A percentile compares a stretch with the other conserved stretches of the same genome.
phyloP scores from a whole-genome alignment of 192 early-diverging fungal species.

The Gamsiella multidivaricata region DNA sequence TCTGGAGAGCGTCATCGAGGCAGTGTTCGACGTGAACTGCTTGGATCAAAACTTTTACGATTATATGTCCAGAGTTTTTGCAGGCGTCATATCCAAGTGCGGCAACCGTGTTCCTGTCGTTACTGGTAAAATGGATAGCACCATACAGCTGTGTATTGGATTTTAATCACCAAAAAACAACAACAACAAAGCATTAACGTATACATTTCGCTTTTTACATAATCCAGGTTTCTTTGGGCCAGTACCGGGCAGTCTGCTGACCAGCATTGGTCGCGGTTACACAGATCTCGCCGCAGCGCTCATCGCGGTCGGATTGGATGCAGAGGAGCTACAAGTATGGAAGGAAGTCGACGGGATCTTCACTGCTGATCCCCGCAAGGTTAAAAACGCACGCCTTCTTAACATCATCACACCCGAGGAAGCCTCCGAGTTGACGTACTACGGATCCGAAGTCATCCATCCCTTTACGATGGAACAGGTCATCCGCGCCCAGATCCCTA shows the following conservation, averaged over 20 bases:
- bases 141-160: background rate
- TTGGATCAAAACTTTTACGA: slow-evolving; percentile 97
- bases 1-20: slow-evolving; percentile 84
- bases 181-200: too few species aligned
- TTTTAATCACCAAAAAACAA: background rate
- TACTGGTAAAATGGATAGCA: slow-evolving; percentile 64
- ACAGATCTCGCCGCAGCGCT: slow-evolving; percentile 97
- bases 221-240: slow-evolving; percentile 89
- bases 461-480: slow-evolving; percentile 99
- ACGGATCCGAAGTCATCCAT: slow-evolving; percentile 94
- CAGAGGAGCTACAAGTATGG: slow-evolving; percentile 97
- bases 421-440: slow-evolving; percentile 97
- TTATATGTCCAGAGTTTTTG: slow-evolving; percentile 80
- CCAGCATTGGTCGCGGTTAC: slow-evolving; percentile 95
- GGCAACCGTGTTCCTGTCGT: slow-evolving; percentile 84
- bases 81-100: slow-evolving; percentile 65
- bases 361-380: slow-evolving; percentile 98
- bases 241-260: slow-evolving; percentile 90
- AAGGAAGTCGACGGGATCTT: slow-evolving; percentile 99
- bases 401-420: slow-evolving; percentile 96
- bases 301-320: slow-evolving; percentile 88
- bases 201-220: background rate
- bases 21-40: slow-evolving; percentile 77
- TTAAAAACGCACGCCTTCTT: slow-evolving; percentile 83
- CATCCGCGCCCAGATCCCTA: slow-evolving; percentile 93